phyloP scores from a whole-genome alignment of 495 filamentous ascomycete species.

The Niebla homalea region DNA sequence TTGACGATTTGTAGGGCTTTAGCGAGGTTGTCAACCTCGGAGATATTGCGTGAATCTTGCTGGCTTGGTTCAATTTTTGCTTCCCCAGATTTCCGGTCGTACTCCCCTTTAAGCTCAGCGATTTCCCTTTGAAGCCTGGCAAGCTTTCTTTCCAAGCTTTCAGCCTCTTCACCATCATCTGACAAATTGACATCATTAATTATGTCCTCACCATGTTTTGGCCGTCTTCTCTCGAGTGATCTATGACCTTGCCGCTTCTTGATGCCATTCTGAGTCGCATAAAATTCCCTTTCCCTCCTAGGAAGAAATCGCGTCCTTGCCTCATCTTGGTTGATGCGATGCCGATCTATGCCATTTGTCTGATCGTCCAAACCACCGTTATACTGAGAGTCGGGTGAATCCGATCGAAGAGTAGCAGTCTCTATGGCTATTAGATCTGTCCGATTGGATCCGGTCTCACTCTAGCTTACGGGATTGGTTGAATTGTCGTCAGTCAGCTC shows the following conservation, averaged over 20 bases:
- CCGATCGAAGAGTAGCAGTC: slow-evolving; percentile 44
- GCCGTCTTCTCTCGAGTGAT: slow-evolving; percentile 50
- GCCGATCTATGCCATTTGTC: slow-evolving; percentile 53
- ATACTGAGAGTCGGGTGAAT: slow-evolving; percentile 36
- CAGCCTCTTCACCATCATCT: slow-evolving; percentile 49
- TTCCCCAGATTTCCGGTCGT: slow-evolving; percentile 34
- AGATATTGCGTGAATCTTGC: slow-evolving; percentile 12
- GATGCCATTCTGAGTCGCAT: slow-evolving; percentile 69
- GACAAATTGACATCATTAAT: slow-evolving; percentile 52
- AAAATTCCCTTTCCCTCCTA: slow-evolving; percentile 55
- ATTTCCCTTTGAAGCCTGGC: slow-evolving; percentile 66
- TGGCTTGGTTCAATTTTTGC: slow-evolving; percentile 14
- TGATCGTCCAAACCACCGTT: slow-evolving; percentile 44
- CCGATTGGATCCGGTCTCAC: neutral
- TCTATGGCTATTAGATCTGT: slow-evolving; percentile 9
- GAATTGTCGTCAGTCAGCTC: slow-evolving; percentile 79
- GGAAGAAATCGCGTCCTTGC: slow-evolving; percentile 68
- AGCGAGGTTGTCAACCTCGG: neutral
- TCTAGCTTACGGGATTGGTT: slow-evolving; percentile 52
- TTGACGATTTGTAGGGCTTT: slow-evolving; percentile 42
- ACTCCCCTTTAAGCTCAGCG: slow-evolving; percentile 61
- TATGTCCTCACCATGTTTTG: slow-evolving; percentile 34
- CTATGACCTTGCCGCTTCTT: slow-evolving; percentile 70
- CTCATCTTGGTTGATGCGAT: slow-evolving; percentile 56
- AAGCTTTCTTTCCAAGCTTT: slow-evolving; percentile 57